phyloP scores from a whole-genome alignment of 1,139 yeast genomes.

The Blastobotrys aristatus region DNA sequence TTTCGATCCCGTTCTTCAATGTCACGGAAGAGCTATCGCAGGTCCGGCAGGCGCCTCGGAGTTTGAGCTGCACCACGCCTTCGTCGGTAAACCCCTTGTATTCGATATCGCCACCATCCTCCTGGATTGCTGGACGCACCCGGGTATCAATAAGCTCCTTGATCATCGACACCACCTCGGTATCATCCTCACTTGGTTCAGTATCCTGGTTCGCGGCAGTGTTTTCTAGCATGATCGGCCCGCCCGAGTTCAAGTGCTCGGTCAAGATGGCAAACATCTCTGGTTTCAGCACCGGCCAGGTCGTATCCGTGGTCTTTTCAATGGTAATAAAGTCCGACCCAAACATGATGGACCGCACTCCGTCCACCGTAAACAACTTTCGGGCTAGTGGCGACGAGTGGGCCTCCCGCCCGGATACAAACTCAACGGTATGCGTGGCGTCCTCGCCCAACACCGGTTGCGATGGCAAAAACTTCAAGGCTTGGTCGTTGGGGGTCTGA shows the following conservation, averaged over 20 bases:
- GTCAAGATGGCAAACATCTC: slow-evolving; percentile 82
- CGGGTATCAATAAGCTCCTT: slow-evolving; percentile 91
- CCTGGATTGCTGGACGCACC: slow-evolving; percentile 82
- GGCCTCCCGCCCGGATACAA: slow-evolving; percentile 65
- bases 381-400: slow-evolving; percentile 78
- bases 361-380: slow-evolving; percentile 73
- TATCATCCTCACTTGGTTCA: slow-evolving; percentile 54
- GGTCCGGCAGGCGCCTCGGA: slow-evolving; percentile 79
- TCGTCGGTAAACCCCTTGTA: slow-evolving; percentile 62
- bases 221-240: slow-evolving; percentile 44
- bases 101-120: slow-evolving; percentile 80
- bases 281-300: slow-evolving; percentile 81
- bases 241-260: slow-evolving; percentile 76
- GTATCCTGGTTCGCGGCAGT: slow-evolving; percentile 48
- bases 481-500: slow-evolving; percentile 88
- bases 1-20: slow-evolving; percentile 72
- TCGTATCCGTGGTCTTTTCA: slow-evolving; percentile 52
- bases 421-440: slow-evolving; percentile 49
- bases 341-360: slow-evolving; percentile 82
- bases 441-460: slow-evolving; percentile 49
- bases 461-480: slow-evolving; percentile 81
- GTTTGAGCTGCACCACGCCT: slow-evolving; percentile 67
- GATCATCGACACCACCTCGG: slow-evolving; percentile 81
- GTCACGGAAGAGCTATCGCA: slow-evolving; percentile 77
- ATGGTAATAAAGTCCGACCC: slow-evolving; percentile 85